Conservation (phyloP, 73 alveolate species). For the Loxodes magnus region DNA sequence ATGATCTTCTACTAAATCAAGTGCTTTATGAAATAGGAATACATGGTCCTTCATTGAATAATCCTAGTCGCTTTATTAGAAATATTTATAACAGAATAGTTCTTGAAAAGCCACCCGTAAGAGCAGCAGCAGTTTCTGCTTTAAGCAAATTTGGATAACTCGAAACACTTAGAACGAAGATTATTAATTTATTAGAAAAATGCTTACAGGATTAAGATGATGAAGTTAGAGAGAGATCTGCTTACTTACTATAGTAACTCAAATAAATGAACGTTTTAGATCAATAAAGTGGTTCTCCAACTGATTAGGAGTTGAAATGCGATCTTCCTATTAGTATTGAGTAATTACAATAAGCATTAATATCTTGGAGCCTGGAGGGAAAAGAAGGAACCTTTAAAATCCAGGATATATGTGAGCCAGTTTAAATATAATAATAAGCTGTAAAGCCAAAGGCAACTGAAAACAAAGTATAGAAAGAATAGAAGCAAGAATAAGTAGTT, state of each 20-base stretch:
- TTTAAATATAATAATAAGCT: neutral
- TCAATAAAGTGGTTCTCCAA: too few relatives aligned
- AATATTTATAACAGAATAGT: conserved; percentile 78
- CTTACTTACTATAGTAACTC: conserved; percentile 38
- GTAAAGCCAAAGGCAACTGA: conserved; percentile 1
- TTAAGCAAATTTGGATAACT: conserved; percentile 69
- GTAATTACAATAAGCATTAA: neutral
- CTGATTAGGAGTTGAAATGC: neutral
- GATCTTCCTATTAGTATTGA: conserved; percentile 3
- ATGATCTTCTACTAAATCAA: conserved; percentile 54
- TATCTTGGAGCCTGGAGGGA: neutral
- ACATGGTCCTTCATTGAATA: conserved; percentile 59
- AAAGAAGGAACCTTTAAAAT: neutral
- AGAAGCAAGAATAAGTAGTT: neutral
- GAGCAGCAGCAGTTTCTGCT: conserved; percentile 89
- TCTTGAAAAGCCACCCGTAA: conserved; percentile 64
- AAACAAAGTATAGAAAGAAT: too few relatives aligned
- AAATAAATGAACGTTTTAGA: too few relatives aligned
- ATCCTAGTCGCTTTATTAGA: conserved; percentile 63
- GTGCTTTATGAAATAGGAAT: conserved; percentile 68
- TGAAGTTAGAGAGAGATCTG: conserved; percentile 90
- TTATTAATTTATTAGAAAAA: conserved; percentile 43
- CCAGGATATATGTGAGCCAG: neutral
- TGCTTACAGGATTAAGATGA: conserved; percentile 73
- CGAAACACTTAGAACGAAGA: conserved; percentile 43